Base-by-base conservation (phyloP, 2,329 filamentous ascomycete species). In the Chaetomium sp. region DNA sequence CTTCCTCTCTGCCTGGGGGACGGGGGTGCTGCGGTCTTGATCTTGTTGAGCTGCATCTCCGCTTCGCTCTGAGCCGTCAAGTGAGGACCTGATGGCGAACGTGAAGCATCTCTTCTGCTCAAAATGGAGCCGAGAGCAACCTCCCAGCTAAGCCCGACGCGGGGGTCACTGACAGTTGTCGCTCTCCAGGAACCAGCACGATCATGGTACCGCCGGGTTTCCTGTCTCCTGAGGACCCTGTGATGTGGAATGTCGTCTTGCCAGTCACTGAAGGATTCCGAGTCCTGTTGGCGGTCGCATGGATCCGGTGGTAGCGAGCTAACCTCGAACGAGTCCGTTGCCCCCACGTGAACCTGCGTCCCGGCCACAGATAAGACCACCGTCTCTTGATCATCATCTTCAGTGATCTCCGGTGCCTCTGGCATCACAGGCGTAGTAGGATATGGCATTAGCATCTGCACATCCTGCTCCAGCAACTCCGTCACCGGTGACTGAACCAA, bases 101-200 rank as follows among this genome's bases (percentile, higher is more conserved):
- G 65, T 29, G 65, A 73, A 23, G 62, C 64, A 31, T 63, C 57
- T 49, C 68, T 63, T 27, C 71, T 64, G 31, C 68, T 66, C 21
- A 74, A 74, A 23, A 77, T 73, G 6, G 76, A 71, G 9, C 78
- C 78, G 29, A 69, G 73, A 8, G 76, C 79, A 5, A 74, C 74
- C 64, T 80, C 78, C 13, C 76, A 75, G 62, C 77, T 81, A 27
- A 81, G 71, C 25, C 77, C 79, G 27, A 79, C 75, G 2, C 78
- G 75, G 0, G 79, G 78, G 63, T 81, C 80, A 60, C 76, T 75
- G 10, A 77, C 65, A 9, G 73, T 75, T 29, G 70, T 74, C 23
- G 79, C 77, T 65, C 82, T 75, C 77, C 78, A 83, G 3, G 81
- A 74, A 4, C 81, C 80, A 12, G 76, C 78, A 13, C 74, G 76